phyloP scores from a whole-genome alignment of 768 basidiomycete species.

The Dioszegia hungarica region DNA sequence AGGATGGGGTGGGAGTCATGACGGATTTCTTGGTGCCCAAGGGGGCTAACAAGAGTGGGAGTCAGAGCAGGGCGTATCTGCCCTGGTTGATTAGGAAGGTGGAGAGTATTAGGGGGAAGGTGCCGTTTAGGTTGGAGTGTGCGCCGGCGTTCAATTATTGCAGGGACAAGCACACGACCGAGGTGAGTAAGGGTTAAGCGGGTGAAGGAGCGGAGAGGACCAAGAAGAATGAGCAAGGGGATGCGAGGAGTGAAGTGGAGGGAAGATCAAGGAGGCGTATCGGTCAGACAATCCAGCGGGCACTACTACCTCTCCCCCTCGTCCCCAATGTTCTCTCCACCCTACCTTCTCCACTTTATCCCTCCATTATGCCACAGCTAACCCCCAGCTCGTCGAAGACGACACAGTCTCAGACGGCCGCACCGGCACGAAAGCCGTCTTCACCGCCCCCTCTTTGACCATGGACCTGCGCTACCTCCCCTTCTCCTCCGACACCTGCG shows the following conservation, averaged over 20 bases:
- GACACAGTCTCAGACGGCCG: slow-evolving; percentile 31
- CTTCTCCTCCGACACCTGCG: slow-evolving; percentile 57
- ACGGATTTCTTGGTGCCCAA: slow-evolving; percentile 58
- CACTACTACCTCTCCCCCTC: no score
- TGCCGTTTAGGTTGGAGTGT: slow-evolving; percentile 79
- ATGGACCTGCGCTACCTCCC: slow-evolving; percentile 71
- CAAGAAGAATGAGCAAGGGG: no score
- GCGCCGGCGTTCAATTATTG: slow-evolving; percentile 97
- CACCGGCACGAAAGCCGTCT: slow-evolving; percentile 54
- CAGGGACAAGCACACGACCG: slow-evolving; percentile 64
- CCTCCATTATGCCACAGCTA: neutral
- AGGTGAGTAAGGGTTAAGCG: slow-evolving; percentile 44
- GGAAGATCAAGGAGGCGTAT: no score
- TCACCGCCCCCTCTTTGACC: slow-evolving; percentile 37
- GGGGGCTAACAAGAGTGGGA: slow-evolving; percentile 32
- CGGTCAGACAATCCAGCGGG: no score
- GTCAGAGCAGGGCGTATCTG: slow-evolving; percentile 19
- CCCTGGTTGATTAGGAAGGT: slow-evolving; percentile 47
- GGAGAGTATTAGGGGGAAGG: slow-evolving; percentile 72
- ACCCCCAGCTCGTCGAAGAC: slow-evolving; percentile 48
- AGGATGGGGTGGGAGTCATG: slow-evolving; percentile 76
- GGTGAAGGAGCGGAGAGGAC: no score
- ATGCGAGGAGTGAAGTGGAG: no score
- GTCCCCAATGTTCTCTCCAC: no score
- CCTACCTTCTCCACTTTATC: no score